Evolutionary conservation across 1,284 basidiomycete genomes (phyloP), one percentile per base, ranked within the genome.

Genomic region (Leccinum angustisporum): DNA sequence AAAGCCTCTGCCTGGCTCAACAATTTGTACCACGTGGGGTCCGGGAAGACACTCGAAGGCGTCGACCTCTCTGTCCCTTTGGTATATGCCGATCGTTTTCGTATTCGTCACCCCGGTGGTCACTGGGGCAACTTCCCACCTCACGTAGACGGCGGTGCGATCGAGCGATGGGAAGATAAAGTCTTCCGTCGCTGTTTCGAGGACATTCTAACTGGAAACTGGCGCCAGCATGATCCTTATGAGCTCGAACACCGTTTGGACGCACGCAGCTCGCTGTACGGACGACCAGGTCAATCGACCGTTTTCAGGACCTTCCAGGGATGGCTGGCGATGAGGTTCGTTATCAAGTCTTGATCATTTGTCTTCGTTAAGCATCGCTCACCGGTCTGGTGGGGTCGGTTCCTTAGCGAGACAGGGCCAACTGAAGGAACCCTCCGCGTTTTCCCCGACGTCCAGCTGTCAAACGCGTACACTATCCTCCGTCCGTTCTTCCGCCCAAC

Each of bases 151-250:
- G 86, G 93, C 13, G 93, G 91, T 2, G 77, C 84, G 0, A 87
- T 95, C 33, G 94, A 96, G 75, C 80, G 92, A 27, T 95, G 93
- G 93, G 92, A 95, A 72, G 92, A 95, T 68, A 75, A 81, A 5
- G 75, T 71, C 1, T 91, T 94, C 76, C 80, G 90, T 38, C 78
- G 76, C 3, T 88, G 85, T 65, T 94, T 89, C 71, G 74, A 75
- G 3, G 80, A 85, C 56, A 92, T 95, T 60, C 77, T 95, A 14
- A 71, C 74, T 14, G 90, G 90, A 0, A 76, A 86, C 40, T 94
- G 91, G 88, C 77, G 81, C 31, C 76, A 81, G 33, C 87, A 92
- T 70, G 87, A 94, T 73, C 85, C 90, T 3, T 92, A 86, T 65
- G 85, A 85, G 40, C 75, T 91, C 5, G 80, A 81, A 56, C 81